phyloP scores from a whole-genome alignment of 1,284 basidiomycete genomes.

The Ceratobasidium sp. region DNA sequence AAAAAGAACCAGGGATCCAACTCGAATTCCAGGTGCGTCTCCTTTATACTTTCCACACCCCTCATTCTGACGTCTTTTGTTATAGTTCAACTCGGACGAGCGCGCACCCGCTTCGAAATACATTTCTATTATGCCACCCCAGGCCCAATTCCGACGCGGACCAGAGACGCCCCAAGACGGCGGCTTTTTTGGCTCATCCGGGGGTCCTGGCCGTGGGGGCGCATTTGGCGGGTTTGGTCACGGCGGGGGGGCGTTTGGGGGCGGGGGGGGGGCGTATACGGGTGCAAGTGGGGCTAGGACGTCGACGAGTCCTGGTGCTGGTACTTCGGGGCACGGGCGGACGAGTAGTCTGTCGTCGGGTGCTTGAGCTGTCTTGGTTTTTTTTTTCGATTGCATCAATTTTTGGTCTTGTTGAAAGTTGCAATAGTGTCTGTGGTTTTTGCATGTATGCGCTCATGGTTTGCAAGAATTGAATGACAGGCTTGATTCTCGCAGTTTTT shows the following conservation, averaged over 20 bases:
- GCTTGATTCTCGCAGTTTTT: slow-evolving; percentile 1
- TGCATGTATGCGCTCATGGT: not conserved
- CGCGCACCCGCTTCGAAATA: slow-evolving; percentile 82
- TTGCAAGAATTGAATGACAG: slow-evolving; percentile 10
- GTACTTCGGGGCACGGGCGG: slow-evolving; percentile 19
- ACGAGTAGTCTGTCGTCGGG: slow-evolving; percentile 5
- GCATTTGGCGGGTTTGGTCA: slow-evolving; percentile 46
- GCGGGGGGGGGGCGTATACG: slow-evolving; percentile 26
- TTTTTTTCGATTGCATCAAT: not conserved
- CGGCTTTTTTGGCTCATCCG: not conserved
- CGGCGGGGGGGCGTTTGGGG: slow-evolving; percentile 47
- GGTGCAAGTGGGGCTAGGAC: not conserved
- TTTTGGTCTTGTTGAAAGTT: not conserved
- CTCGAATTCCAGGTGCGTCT: slow-evolving; percentile 85
- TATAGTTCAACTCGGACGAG: slow-evolving; percentile 83
- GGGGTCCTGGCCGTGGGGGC: slow-evolving; percentile 31
- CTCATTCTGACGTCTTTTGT: not conserved
- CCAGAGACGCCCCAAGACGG: slow-evolving; percentile 23
- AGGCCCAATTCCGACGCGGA: slow-evolving; percentile 63
- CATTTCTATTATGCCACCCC: slow-evolving; percentile 74
- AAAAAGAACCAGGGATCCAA: slow-evolving; percentile 81
- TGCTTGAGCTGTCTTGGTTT: slow-evolving; percentile 9
- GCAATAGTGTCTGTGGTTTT: not conserved
- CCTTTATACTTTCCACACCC: slow-evolving; percentile 10
- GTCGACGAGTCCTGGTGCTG: not conserved